phyloP scores from a whole-genome alignment of 208 protist species.

The Herpetomonas samuelpessoai region DNA sequence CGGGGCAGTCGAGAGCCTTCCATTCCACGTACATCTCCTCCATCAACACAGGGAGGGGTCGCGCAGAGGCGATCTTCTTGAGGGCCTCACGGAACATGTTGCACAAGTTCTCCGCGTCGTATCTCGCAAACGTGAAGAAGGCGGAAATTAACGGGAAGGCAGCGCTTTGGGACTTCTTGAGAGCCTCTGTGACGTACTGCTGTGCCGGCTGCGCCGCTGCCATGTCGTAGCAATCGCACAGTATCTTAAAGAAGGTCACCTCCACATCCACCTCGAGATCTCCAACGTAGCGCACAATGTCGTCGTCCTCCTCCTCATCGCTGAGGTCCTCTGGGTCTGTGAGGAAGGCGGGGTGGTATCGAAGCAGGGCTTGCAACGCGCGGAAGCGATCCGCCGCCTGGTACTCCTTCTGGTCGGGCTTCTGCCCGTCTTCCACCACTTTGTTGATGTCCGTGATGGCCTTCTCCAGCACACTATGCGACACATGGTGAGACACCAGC shows the following conservation, averaged over 20 bases:
- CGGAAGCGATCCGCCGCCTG: conserved; percentile 68
- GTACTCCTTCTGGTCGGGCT: conserved; percentile 42
- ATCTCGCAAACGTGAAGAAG: conserved; percentile 83
- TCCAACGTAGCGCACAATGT: conserved; percentile 15
- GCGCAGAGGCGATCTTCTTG: conserved; percentile 52
- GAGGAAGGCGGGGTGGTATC: conserved; percentile 58
- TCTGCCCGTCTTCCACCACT: conserved; percentile 8
- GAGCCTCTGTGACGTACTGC: conserved; percentile 21
- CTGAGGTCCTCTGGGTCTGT: conserved; percentile 12
- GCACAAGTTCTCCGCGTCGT: conserved; percentile 64
- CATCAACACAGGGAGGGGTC: conserved; percentile 33
- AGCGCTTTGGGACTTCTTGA: conserved; percentile 20
- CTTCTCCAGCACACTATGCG: neutral
- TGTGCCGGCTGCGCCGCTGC: conserved; percentile 23
- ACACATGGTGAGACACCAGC: conserved; percentile 51
- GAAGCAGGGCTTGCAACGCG: conserved; percentile 73
- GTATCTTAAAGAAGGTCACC: conserved; percentile 47
- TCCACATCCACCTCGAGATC: conserved; percentile 37
- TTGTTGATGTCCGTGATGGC: conserved; percentile 1
- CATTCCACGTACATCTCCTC: conserved; percentile 81
- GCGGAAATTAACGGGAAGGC: conserved; percentile 47
- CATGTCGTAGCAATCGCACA: conserved; percentile 45
- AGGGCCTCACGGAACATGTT: conserved; percentile 54
- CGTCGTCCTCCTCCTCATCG: conserved; percentile 14
- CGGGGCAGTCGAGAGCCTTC: conserved; percentile 42